Conservation (phyloP, 2,329 filamentous ascomycete genomes). For the Epichloe gansuensis region DNA sequence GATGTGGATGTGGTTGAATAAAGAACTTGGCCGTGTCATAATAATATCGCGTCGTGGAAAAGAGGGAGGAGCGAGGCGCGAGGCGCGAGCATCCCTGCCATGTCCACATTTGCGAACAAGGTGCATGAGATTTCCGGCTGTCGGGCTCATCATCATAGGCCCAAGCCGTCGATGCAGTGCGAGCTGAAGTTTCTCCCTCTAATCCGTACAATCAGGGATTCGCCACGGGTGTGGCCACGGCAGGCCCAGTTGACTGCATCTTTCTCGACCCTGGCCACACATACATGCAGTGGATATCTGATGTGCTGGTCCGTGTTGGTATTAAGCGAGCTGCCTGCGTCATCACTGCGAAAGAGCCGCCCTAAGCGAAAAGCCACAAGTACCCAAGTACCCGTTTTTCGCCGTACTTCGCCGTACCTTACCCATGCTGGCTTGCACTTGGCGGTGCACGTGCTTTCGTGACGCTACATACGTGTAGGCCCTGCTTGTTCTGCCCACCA, state of each 20-base stretch:
- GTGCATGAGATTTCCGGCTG: not conserved
- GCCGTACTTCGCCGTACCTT: not conserved
- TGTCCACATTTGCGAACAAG: not conserved
- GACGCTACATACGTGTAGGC: not conserved
- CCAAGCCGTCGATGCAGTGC: not conserved
- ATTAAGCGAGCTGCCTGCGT: not conserved
- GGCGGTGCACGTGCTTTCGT: slow-evolving; percentile 1
- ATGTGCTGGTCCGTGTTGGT: not conserved
- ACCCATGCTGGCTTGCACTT: not conserved
- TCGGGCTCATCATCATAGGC: not conserved
- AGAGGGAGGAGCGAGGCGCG: not conserved
- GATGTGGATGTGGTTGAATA: too few relatives aligned
- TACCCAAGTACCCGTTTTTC: too few relatives aligned
- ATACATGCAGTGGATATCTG: too few relatives aligned
- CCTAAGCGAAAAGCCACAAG: not conserved
- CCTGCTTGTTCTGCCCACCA: not conserved
- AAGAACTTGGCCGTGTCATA: too few relatives aligned
- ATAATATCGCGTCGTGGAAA: too few relatives aligned
- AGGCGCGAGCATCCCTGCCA: not conserved
- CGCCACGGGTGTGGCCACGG: too few relatives aligned
- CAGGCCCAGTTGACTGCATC: too few relatives aligned
- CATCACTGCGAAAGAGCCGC: not conserved
- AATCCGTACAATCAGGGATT: not conserved
- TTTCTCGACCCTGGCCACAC: not conserved
- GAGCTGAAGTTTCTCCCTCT: not conserved